Evolutionary conservation across 2,329 filamentous ascomycete genomes (phyloP), one percentile per base, ranked within the genome.

Genomic region (Fusarium sterilihyphosum): DNA sequence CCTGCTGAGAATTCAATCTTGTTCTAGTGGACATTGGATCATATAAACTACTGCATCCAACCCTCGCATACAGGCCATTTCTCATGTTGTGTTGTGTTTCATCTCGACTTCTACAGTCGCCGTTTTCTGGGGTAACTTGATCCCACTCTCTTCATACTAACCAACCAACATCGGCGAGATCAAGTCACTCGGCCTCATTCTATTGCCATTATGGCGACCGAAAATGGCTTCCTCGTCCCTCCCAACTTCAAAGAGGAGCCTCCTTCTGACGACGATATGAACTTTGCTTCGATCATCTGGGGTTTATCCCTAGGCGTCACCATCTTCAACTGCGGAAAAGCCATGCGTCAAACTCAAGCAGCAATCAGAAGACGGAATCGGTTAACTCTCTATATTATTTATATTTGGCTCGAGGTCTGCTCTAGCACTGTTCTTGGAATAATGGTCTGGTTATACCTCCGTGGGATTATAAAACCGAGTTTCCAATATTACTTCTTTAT

Each of bases 391-490:
- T 78, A 78, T 31, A 53, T 78, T 24, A 13, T 38, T 8, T 62
- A 77, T 7, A 44, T 78, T 14, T 78, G 76, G 76, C 14, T 70
- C 8, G 76, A 78, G 49, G 67, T 78, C 40, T 37, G 66, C 33
- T 76, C 76, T 9, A 78, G 76, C 38, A 38, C 71, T 22, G 18
- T 71, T 33, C 73, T 78, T 9, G 73, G 76, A 26, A 52, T 76
- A 46, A 70, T 78, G 59, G 64, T 64, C 20, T 78, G 76, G 76
- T 14, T 75, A 33, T 77, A 78, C 20, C 63, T 78, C 13, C 67
- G 66, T 8, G 70, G 59, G n/a, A 38, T 67, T 13, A 70, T 78
- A 37, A 61, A 67, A 0, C 78, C 82, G 6, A 84, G 82, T 77
- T 83, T 78, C 31, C 62, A 78, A 46, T 77, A 66, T 40, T 78